phyloP scores from a whole-genome alignment of 2,329 filamentous ascomycete genomes.

The Xenoacremonium recifei region DNA sequence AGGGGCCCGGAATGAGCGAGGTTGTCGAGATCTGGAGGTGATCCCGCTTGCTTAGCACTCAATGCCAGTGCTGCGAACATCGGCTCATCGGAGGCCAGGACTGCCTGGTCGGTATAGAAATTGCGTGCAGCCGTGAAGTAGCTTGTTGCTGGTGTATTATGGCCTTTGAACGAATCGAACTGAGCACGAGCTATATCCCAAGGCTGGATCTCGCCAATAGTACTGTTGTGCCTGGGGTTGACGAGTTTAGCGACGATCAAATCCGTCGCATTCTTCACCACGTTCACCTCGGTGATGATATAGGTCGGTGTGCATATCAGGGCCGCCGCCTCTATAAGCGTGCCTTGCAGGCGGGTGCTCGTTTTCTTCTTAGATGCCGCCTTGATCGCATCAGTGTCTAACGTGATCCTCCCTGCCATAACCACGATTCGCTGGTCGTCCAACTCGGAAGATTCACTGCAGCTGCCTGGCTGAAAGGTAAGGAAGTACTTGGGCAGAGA shows the following conservation, averaged over 20 bases:
- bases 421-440: slow-evolving; percentile 23
- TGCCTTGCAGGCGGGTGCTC: slow-evolving; percentile 9
- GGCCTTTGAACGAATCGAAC: slow-evolving; percentile 15
- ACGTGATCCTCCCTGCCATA: slow-evolving; percentile 14
- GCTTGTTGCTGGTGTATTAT: not conserved
- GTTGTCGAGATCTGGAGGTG: slow-evolving; percentile 16
- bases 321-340: slow-evolving; percentile 12
- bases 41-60: slow-evolving; percentile 18
- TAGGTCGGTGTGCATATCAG: slow-evolving; percentile 24
- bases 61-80: slow-evolving; percentile 33
- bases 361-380: slow-evolving; percentile 7
- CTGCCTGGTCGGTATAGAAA: slow-evolving; percentile 19
- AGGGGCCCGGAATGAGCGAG: slow-evolving; percentile 25
- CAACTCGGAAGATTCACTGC: slow-evolving; percentile 12
- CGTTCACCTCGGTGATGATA: slow-evolving; percentile 12
- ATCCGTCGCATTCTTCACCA: slow-evolving; percentile 15
- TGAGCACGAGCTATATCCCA: slow-evolving; percentile 19
- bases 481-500: slow-evolving; percentile 16
- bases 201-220: slow-evolving; percentile 16
- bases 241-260: slow-evolving; percentile 11
- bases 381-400: slow-evolving; percentile 17
- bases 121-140: slow-evolving; percentile 4
- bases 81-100: slow-evolving; percentile 31
- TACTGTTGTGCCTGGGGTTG: slow-evolving; percentile 11
- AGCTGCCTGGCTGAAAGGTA: slow-evolving; percentile 16